Base-by-base conservation (phyloP, 306 rosid genomes). In the Begonia masoniana region DNA sequence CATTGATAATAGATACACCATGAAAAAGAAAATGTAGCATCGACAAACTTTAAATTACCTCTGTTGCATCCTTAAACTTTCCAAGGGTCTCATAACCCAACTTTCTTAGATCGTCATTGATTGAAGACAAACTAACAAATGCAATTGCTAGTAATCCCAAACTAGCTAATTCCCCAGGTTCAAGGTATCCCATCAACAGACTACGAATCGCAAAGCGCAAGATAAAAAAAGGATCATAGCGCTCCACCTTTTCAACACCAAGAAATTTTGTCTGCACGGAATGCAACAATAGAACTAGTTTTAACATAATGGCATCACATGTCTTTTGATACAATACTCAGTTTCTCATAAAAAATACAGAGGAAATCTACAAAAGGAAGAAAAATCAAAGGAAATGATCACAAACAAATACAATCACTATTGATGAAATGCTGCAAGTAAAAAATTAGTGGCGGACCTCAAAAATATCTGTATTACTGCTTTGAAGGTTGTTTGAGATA, bases 61-160 rank as follows among this genome's bases (percentile, higher is more conserved):
- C 87, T 69, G 82, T 59, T 5, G 71, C 71, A 39, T 73, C 55
- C 70, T 80, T 75, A 52, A 80, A 73, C 64, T 39, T 62, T 68
- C 50, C 82, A 68, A 85, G 82, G 60, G 87, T 61, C 46, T 65
- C 76, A 13, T 80, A 80, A 60, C 87, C 94, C 78, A 82, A 76
- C 75, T 56, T 82, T 75, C 97, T 76, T 54, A 89, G 71, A 57
- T 71, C 78, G 4, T 51, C 62, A 55, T 82, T 75, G 35, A 82
- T 74, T 59, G 97, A 85, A 68, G 97, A 82, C 78, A 89, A 62
- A 69, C 95, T 69, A 56, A 76, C 74, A 65, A 89, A 82, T 43
- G 91, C 83, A 62, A 89, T 64, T 52, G 91, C 95, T 61, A 89
- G 97, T 77, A 89, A 80, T 43, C 97, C 87, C 76, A 84, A 65